phyloP scores from a whole-genome alignment of 768 basidiomycete genomes.

The Leucosporidium scottii region DNA sequence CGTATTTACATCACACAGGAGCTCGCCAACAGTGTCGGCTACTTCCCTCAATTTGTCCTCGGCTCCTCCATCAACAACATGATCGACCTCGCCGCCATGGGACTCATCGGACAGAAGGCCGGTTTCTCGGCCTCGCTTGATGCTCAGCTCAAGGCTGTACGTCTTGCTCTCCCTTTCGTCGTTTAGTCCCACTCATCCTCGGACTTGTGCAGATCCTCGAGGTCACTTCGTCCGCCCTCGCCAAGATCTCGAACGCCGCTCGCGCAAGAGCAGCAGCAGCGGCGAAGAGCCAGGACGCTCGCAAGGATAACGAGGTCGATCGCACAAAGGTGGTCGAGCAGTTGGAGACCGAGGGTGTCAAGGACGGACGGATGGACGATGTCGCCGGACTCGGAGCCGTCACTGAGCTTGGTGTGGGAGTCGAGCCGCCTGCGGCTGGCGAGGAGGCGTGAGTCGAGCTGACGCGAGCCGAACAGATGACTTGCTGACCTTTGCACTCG shows the following conservation, averaged over 20 bases:
- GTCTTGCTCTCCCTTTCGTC: constrained; percentile 3
- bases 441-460: constrained; percentile 18
- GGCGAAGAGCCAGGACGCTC: not conserved
- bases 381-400: constrained; percentile 81
- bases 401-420: constrained; percentile 73
- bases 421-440: constrained; percentile 51
- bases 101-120: constrained; percentile 94
- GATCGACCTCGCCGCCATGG: constrained; percentile 84
- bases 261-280: not conserved
- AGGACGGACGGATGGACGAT: constrained; percentile 73
- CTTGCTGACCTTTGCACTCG: no score
- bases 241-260: constrained; percentile 54
- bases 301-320: constrained; percentile 40
- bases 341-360: constrained; percentile 20
- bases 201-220: constrained; percentile 71
- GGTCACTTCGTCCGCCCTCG: constrained; percentile 63
- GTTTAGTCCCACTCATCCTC: no score
- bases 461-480: constrained; percentile 18
- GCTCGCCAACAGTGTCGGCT: constrained; percentile 76
- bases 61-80: constrained; percentile 70
- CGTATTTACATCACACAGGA: constrained; percentile 57
- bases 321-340: constrained; percentile 45
- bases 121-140: constrained; percentile 71
- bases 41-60: constrained; percentile 81
- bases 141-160: constrained; percentile 65